phyloP scores from a whole-genome alignment of 306 rosid genomes.

The Cucurbita argyrosperma region DNA sequence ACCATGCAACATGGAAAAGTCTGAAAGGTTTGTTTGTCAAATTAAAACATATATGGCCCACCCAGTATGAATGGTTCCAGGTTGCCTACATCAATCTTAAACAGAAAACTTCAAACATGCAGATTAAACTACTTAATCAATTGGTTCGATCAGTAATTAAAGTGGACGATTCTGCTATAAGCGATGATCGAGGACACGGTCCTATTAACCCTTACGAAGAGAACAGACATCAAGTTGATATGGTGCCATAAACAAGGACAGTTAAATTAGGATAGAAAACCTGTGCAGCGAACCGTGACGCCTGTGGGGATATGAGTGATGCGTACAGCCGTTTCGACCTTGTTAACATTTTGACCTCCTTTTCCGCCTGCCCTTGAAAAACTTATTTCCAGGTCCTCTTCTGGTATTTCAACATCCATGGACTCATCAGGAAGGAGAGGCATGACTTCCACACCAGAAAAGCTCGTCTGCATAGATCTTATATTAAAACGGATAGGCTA shows the following conservation, averaged over 20 bases:
- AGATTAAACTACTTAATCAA: neutral
- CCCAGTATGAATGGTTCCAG: neutral
- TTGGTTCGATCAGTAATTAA: neutral
- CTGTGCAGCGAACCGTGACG: slow-evolving; percentile 89
- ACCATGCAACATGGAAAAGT: neutral
- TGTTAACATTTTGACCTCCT: slow-evolving; percentile 96
- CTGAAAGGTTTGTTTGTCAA: neutral
- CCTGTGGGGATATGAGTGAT: slow-evolving; percentile 98
- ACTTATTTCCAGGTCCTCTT: slow-evolving; percentile 82
- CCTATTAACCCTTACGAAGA: neutral
- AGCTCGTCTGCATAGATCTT: slow-evolving; percentile 62
- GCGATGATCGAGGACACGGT: neutral
- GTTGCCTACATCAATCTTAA: neutral
- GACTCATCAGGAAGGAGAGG: slow-evolving; percentile 94
- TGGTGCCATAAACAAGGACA: neutral
- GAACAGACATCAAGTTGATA: neutral
- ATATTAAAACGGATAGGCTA: neutral
- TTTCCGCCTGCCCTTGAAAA: slow-evolving; percentile 94
- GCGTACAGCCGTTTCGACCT: slow-evolving; percentile 94
- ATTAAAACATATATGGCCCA: neutral
- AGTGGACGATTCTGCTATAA: neutral
- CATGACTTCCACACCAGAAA: slow-evolving; percentile 93
- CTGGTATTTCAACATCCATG: slow-evolving; percentile 71
- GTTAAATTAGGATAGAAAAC: slow-evolving; percentile 15
- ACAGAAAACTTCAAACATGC: neutral